phyloP scores from a whole-genome alignment of 768 basidiomycete species.

The Amanita inopinata region DNA sequence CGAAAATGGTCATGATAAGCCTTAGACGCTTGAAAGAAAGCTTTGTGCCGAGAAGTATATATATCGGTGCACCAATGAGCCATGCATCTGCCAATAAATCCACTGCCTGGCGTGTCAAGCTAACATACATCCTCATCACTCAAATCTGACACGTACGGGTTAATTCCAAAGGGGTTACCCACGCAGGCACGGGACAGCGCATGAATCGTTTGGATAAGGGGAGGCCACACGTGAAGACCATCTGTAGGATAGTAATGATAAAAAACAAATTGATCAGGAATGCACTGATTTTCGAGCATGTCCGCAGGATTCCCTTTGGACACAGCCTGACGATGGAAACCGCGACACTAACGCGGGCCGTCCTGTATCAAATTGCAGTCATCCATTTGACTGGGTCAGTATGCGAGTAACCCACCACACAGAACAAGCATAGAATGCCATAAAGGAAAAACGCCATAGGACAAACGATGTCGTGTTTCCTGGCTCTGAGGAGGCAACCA shows the following conservation, averaged over 20 bases:
- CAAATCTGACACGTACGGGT: neutral
- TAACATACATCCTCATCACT: neutral
- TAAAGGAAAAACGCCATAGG: no score
- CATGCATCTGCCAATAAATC: conserved; percentile 16
- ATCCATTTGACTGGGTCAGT: neutral
- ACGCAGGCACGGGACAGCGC: neutral
- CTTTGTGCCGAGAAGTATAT: conserved; percentile 17
- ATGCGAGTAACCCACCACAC: conserved; percentile 9
- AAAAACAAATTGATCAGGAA: conserved; percentile 10
- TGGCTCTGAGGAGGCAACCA: no score
- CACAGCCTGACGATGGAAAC: conserved; percentile 16
- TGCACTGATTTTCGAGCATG: conserved; percentile 8
- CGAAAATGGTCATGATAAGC: conserved; percentile 17
- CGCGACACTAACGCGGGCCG: conserved; percentile 12
- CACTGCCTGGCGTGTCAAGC: no score
- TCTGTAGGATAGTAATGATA: conserved; percentile 11
- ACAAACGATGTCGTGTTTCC: no score
- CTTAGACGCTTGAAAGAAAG: conserved; percentile 13
- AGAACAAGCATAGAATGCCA: neutral
- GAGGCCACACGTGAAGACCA: conserved; percentile 12
- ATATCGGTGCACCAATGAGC: conserved; percentile 16
- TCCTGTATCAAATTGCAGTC: conserved; percentile 1
- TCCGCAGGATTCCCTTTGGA: conserved; percentile 11
- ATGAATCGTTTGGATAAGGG: neutral
- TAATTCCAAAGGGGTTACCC: neutral